Base-by-base conservation (phyloP, 768 basidiomycete species). In the Trametes cingulata region DNA sequence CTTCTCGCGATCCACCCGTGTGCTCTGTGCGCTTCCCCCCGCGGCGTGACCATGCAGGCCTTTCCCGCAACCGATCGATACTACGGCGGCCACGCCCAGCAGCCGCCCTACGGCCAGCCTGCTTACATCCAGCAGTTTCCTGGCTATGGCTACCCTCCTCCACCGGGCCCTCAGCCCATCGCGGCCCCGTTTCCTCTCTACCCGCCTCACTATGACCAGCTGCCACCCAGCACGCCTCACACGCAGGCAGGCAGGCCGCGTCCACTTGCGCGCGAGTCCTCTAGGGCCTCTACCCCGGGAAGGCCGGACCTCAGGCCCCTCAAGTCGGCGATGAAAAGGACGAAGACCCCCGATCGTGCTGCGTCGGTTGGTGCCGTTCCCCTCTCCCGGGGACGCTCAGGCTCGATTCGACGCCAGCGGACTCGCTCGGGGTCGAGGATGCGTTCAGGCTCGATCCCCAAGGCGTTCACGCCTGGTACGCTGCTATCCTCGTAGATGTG, bases 261-360 rank as follows among this genome's bases (percentile, higher is more conserved):
- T 13, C 61, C 61, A 1, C 61, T 63, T 5, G 61, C 57, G 36
- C 56, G 61, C 24, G 61, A 63, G 42, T 24, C 46, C 20, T 63
- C 61, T 13, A 40, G 61, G 40, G 41, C 56, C 0, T 63, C 61
- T 22, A 63, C 61, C 2, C 61, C 61, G 5, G 61, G 56, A 19
- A 48, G 56, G 2, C 35, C 33, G 9, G 47, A 46, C 14, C 47
- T 13, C 27, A 72, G 69, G 48, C 75, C 73, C 2, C 74, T 85
- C 40, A 87, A 79, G 72, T 81, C 87, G 35, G 85, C 84, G 0
- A 71, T 88, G 69, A 88, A 84, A 70, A 84, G 68, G 67, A 75
- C 19, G n/a, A 52, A 69, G 70, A 63, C 61, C 14, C 68, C 66
- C 15, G 65, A 68, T 24, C 63, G 65, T 9, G 53, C 55, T 14